phyloP scores from a whole-genome alignment of 2,329 filamentous ascomycete genomes.

The Volutella citrinella region DNA sequence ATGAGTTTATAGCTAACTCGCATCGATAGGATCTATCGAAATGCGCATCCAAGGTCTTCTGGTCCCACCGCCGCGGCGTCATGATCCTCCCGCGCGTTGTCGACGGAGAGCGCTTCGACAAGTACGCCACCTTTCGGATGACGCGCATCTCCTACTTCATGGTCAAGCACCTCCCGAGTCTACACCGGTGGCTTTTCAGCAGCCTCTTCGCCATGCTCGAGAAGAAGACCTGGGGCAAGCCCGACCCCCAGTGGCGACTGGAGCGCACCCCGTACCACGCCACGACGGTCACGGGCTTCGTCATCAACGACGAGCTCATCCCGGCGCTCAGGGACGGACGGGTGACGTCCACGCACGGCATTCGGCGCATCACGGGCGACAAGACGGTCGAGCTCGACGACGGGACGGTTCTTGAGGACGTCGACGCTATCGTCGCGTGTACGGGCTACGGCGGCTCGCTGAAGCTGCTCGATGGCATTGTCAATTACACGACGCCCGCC shows the following conservation, averaged over 20 bases:
- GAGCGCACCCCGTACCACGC: constrained; percentile 11
- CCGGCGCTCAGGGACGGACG: constrained; percentile 12
- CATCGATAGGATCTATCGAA: constrained; percentile 15
- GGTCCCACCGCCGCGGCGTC: constrained; percentile 21
- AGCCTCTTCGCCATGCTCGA: constrained; percentile 12
- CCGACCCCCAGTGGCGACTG: constrained; percentile 16
- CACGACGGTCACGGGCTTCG: constrained; percentile 8
- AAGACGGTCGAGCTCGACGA: constrained; percentile 21
- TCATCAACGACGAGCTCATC: constrained; percentile 19
- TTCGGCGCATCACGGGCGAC: constrained; percentile 16
- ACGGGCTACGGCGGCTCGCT: constrained; percentile 31
- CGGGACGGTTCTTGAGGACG: constrained; percentile 19
- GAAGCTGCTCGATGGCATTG: constrained; percentile 11
- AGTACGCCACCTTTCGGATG: constrained; percentile 17
- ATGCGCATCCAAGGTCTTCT: constrained; percentile 17
- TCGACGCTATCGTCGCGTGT: constrained; percentile 30
- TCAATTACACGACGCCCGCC: constrained; percentile 5
- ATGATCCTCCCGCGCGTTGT: constrained; percentile 18
- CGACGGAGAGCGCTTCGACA: constrained; percentile 18
- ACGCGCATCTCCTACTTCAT: constrained; percentile 15
- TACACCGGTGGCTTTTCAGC: constrained; percentile 14
- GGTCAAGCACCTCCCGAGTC: constrained; percentile 10
- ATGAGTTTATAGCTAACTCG: background rate
- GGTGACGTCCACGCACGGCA: constrained; percentile 7
- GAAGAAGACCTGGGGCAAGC: constrained; percentile 12